These are phyloP conservation scores for Magnusiomyces paraingens DNA, from an alignment of 1,139 yeast species.

Conservation along the genomic window DNA sequence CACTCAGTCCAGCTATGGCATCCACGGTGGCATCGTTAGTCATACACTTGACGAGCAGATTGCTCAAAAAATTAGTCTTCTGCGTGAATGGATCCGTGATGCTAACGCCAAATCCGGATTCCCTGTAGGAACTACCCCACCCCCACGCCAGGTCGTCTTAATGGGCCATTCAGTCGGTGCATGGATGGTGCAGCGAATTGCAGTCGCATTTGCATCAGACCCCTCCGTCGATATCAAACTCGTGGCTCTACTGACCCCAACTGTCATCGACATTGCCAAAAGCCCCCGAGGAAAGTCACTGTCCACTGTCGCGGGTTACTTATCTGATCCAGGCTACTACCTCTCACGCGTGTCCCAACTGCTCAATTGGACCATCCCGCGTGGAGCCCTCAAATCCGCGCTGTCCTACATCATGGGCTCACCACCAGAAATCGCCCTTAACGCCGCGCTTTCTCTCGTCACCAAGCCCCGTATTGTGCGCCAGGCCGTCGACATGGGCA, in stretches of 20 bases:
- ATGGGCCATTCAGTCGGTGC: conserved; percentile 61
- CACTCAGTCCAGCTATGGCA: conserved; percentile 22
- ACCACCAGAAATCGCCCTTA: conserved; percentile 37
- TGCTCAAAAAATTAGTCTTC: conserved; percentile 42
- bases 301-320: conserved; percentile 24
- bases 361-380: conserved; percentile 22
- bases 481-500: conserved; percentile 51
- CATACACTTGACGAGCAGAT: conserved; percentile 47
- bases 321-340: conserved; percentile 11
- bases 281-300: conserved; percentile 46
- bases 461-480: conserved; percentile 39
- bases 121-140: neutral
- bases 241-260: conserved; percentile 60
- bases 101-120: conserved; percentile 1
- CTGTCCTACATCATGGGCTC: conserved; percentile 18
- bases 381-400: conserved; percentile 13
- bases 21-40: conserved; percentile 21
- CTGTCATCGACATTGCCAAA: conserved; percentile 49
- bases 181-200: conserved; percentile 48
- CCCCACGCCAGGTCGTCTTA: conserved; percentile 38
- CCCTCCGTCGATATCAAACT: conserved; percentile 30
- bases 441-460: conserved; percentile 41
- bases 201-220: conserved; percentile 23
- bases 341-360: conserved; percentile 18
- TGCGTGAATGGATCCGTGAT: conserved; percentile 30